phyloP scores from a whole-genome alignment of 1,284 basidiomycete genomes.

The Ceratobasidium sp. region DNA sequence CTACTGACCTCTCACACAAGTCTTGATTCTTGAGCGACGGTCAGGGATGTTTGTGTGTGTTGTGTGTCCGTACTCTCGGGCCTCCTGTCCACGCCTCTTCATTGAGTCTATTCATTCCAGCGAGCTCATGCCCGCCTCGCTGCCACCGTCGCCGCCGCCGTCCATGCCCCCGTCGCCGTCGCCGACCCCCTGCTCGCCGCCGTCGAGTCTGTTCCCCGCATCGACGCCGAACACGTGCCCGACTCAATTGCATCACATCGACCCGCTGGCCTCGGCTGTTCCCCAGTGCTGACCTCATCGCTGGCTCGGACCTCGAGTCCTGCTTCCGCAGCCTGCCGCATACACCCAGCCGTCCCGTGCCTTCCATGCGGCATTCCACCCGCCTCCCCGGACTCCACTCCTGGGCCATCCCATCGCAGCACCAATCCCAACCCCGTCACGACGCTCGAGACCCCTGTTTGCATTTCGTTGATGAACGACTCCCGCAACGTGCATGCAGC shows the following conservation, averaged over 20 bases:
- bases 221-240: not conserved
- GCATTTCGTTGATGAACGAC: no score
- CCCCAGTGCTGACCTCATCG: constrained; percentile 7
- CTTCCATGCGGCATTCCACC: not conserved
- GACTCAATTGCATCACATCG: not conserved
- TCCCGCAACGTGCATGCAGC: constrained; percentile 11
- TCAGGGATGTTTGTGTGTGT: not conserved
- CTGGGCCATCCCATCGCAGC: no score
- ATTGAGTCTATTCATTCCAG: constrained; percentile 1
- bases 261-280: not conserved
- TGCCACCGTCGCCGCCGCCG: not conserved
- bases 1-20: not conserved
- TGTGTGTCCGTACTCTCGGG: not conserved
- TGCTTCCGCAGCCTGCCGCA: not conserved
- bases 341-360: not conserved
- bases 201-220: not conserved
- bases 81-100: constrained; percentile 4
- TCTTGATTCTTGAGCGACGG: not conserved
- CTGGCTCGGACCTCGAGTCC: no score
- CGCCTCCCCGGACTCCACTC: not conserved
- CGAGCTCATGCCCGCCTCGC: not conserved
- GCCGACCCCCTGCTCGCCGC: not conserved
- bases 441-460: not conserved
- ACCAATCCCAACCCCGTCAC: not conserved
- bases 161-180: not conserved